Conservation (phyloP, 2,329 filamentous ascomycete species). For the Fusarium sp. region DNA sequence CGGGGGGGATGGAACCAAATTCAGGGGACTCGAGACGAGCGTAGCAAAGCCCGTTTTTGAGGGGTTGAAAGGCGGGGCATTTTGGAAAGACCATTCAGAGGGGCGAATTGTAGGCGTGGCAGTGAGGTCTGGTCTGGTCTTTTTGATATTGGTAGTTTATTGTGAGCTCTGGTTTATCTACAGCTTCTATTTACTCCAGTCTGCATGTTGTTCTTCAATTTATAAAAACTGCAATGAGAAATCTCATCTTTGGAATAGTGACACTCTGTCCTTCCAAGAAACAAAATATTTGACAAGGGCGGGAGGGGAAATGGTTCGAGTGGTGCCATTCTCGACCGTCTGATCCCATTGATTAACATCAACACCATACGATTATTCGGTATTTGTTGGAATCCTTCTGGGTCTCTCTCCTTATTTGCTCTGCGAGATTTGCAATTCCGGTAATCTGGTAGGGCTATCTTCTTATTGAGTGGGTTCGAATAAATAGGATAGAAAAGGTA, state of each 20-base stretch:
- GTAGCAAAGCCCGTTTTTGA: constrained; percentile 22
- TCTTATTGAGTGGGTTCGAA: not conserved
- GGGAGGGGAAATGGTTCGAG: constrained; percentile 37
- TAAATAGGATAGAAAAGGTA: not conserved
- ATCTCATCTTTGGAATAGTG: no score
- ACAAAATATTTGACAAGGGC: constrained; percentile 27
- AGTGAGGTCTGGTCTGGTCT: not conserved
- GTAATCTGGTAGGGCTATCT: constrained; percentile 9
- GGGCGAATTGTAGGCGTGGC: constrained; percentile 35
- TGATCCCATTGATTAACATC: constrained; percentile 37
- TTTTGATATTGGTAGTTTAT: not conserved
- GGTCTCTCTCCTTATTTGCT: not conserved
- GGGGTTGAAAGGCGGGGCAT: constrained; percentile 41
- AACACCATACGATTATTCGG: constrained; percentile 45
- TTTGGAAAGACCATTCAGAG: constrained; percentile 27
- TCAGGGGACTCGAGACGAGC: constrained; percentile 30
- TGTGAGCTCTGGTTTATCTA: not conserved
- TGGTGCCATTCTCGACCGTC: constrained; percentile 43
- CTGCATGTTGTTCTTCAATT: no score
- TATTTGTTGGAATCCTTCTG: constrained; percentile 36
- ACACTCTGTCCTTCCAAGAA: not conserved
- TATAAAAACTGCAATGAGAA: no score
- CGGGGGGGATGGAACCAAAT: constrained; percentile 2
- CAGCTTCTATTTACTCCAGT: not conserved
- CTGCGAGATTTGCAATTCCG: constrained; percentile 3